Evolutionary conservation across 805 yeast species (phyloP), one percentile per base, ranked within the genome.

Genomic region (Kodamaea kaohsiungensis): DNA sequence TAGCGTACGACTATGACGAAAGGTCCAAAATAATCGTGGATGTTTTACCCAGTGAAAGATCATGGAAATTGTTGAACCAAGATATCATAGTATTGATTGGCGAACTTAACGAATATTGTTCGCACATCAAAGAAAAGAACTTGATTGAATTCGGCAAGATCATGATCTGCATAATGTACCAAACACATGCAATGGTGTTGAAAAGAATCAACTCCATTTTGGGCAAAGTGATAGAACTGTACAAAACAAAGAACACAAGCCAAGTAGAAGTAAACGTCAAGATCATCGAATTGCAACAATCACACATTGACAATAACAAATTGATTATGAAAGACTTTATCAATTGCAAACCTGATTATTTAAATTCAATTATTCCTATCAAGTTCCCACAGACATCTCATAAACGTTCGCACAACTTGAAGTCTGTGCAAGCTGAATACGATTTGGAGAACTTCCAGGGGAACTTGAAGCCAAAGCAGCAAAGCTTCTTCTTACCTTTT

Each of bases 1-100:
- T 72, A 2, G 73, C 69, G 2, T 71, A 73, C 54, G 73, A 71
- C 55, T 72, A 65, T 53, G 77, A 72, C 49, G 78, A 75, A 46
- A 57, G 72, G 9, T 67, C 67, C 37, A 69, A 69, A 33, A 53
- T 56, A 22, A 53, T 65, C 46, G 57, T 59, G 22, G 61, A 61
- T 27, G 58, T 59, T 9, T 54, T 58, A 7, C 67, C 65, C 9
- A 63, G 61, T 16, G 64, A 65, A 42, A 60, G 68, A n/a, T 63
- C 68, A 15, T 74, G 79, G 79, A 53, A 57, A n/a, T 62, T 72
- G 6, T 58, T 72, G 15, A 57, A 70, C 15, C 73, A 73, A 17
- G 73, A 67, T 48, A 59, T 71, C 18, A 53, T 59, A 25, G 57
- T 62, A 50, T 46, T 70, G 52, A 65, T 70, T 13, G 43, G 35